These are phyloP conservation scores for Debaryomyces maramus DNA, from an alignment of 805 yeast species.

Conservation along the genomic window DNA sequence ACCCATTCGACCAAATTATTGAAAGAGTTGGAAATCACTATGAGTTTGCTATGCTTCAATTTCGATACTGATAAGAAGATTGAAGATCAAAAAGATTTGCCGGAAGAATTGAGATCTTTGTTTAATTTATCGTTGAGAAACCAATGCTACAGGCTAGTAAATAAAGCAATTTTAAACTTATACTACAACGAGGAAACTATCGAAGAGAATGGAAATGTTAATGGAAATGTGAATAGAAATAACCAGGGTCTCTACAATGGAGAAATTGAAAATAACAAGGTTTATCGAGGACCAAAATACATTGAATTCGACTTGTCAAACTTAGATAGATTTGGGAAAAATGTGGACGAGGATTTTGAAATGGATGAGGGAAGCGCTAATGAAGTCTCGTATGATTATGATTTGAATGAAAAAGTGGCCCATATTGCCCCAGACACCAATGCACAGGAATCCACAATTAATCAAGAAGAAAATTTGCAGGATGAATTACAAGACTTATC, in stretches of 20 bases:
- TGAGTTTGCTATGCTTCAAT: conserved; percentile 71
- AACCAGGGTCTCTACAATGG: conserved; percentile 7
- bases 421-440: neutral
- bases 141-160: conserved; percentile 69
- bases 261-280: conserved; percentile 7
- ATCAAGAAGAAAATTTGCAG: conserved; percentile 19
- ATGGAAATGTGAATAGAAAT: conserved; percentile 9
- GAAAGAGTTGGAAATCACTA: conserved; percentile 74
- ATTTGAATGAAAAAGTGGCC: conserved; percentile 6
- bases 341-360: conserved; percentile 6
- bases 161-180: conserved; percentile 57
- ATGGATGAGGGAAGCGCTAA: conserved; percentile 7
- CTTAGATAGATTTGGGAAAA: conserved; percentile 7
- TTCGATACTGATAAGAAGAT: conserved; percentile 33
- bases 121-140: conserved; percentile 60
- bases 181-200: conserved; percentile 12
- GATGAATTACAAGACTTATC: conserved; percentile 25
- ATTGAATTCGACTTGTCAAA: conserved; percentile 19
- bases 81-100: conserved; percentile 46
- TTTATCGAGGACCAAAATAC: conserved; percentile 21
- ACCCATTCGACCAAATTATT: conserved; percentile 58
- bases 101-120: conserved; percentile 53
- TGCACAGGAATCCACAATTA: conserved; percentile 7
- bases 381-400: conserved; percentile 6
- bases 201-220: conserved; percentile 3